Percentiles rank a stretch among this genome's conserved stretches.
Evolutionary conservation across 805 yeast genomes (phyloP).

Genomic region (Phaffomyces antillensis): DNA sequence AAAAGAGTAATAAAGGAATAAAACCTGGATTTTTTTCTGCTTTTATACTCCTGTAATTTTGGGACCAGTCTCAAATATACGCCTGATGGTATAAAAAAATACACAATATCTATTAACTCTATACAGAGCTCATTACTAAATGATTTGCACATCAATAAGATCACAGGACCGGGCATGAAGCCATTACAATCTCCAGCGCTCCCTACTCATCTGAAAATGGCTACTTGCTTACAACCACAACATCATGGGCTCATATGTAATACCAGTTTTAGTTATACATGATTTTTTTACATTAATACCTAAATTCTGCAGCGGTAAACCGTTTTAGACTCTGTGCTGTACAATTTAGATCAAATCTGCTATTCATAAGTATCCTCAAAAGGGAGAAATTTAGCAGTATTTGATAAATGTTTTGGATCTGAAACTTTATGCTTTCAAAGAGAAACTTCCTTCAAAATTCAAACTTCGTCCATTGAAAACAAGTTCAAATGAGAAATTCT

Average conservation of each 20-base stretch:
- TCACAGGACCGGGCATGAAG: too few species aligned
- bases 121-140: too few species aligned
- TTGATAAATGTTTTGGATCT: slow-evolving; percentile 57
- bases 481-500: too few species aligned
- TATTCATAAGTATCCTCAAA: slow-evolving; percentile 88
- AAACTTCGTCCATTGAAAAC: too few species aligned
- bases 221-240: too few species aligned
- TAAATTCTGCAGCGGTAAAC: slow-evolving; percentile 83
- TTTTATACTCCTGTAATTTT: background rate
- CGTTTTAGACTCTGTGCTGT: slow-evolving; percentile 75
- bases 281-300: slow-evolving; percentile 35
- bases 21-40: background rate
- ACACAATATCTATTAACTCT: too few species aligned
- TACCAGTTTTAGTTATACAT: slow-evolving; percentile 59
- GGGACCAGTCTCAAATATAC: background rate
- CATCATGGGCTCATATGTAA: slow-evolving; percentile 87
- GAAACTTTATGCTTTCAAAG: too few species aligned
- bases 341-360: slow-evolving; percentile 56
- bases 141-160: too few species aligned
- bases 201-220: too few species aligned
- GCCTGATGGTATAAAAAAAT: background rate
- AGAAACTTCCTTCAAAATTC: too few species aligned
- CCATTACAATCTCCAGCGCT: too few species aligned
- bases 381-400: slow-evolving; percentile 38
- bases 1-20: slow-evolving; percentile 5